Evolutionary conservation across 306 rosid genomes (phyloP).

Genomic region (Hippophae tibetana): DNA sequence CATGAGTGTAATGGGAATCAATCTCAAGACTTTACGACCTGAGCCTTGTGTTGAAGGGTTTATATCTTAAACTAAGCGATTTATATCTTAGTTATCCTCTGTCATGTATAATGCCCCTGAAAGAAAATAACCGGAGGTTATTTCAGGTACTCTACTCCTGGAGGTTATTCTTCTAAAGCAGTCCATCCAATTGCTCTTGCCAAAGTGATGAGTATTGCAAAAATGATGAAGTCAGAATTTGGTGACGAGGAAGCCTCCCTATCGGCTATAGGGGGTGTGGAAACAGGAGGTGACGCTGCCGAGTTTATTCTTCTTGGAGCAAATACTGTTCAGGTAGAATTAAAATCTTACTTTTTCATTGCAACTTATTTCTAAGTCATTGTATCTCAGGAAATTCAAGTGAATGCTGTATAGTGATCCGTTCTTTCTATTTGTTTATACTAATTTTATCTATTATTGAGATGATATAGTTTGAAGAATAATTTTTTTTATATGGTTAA

Average conservation of each 20-base stretch:
- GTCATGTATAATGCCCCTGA: constrained; percentile 4
- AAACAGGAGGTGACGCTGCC: constrained; percentile 86
- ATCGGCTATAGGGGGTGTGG: constrained; percentile 93
- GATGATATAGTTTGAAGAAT: too few relatives aligned
- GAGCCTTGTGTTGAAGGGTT: constrained; percentile 99
- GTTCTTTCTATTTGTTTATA: too few relatives aligned
- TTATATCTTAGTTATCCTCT: constrained; percentile 15
- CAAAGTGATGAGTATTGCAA: constrained; percentile 87
- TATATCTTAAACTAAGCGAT: constrained; percentile 20
- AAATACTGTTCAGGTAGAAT: constrained; percentile 77
- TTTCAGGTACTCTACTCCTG: constrained; percentile 94
- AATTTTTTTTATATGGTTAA: too few relatives aligned
- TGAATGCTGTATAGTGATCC: neutral
- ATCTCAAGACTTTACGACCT: constrained; percentile 71
- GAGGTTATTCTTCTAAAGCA: constrained; percentile 93
- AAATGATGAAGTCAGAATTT: constrained; percentile 80
- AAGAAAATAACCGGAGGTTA: constrained; percentile 17
- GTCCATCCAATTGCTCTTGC: constrained; percentile 97
- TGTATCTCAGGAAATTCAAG: neutral
- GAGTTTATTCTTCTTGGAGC: constrained; percentile 95
- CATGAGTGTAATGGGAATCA: constrained; percentile 99
- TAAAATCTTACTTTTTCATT: constrained; percentile 2
- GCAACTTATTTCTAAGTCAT: neutral
- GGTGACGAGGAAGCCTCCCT: constrained; percentile 51
- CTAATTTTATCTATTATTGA: too few relatives aligned